These are phyloP conservation scores for Actinomortierella ambigua DNA, from an alignment of 371 early-diverging fungal genomes.

Conservation along the genomic window DNA sequence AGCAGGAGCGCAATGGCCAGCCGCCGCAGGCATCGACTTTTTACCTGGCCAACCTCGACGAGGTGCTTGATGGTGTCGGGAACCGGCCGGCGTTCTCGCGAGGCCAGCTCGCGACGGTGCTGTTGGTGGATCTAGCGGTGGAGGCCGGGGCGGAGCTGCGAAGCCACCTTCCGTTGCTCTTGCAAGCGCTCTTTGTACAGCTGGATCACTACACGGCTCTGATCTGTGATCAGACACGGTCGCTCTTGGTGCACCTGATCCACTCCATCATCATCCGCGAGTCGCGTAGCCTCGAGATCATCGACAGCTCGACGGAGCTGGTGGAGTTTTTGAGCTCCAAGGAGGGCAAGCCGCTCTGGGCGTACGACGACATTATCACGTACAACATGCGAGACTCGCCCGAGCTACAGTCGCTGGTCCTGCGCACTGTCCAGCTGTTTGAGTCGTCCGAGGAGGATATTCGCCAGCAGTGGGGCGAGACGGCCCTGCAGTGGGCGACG, in stretches of 20 bases:
- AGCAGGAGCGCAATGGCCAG: constrained; percentile 50
- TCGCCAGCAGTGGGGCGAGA: constrained; percentile 86
- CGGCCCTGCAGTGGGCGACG: constrained; percentile 90
- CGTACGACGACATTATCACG: constrained; percentile 76
- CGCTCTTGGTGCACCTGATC: constrained; percentile 81
- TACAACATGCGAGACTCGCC: constrained; percentile 55
- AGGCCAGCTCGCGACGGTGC: constrained; percentile 79
- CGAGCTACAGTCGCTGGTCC: constrained; percentile 54
- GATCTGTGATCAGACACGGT: constrained; percentile 81
- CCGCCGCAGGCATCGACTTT: constrained; percentile 32
- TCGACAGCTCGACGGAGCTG: constrained; percentile 62
- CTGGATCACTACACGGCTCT: constrained; percentile 78
- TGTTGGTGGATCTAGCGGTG: constrained; percentile 81
- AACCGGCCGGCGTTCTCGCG: constrained; percentile 77
- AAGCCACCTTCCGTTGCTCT: constrained; percentile 72
- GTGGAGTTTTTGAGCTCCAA: constrained; percentile 65
- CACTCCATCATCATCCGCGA: constrained; percentile 71
- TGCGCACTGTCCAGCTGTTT: constrained; percentile 60
- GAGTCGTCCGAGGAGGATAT: constrained; percentile 67
- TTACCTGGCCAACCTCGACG: constrained; percentile 72
- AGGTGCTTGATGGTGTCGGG: constrained; percentile 65
- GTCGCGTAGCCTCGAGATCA: constrained; percentile 62
- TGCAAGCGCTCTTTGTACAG: constrained; percentile 83
- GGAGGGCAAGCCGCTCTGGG: constrained; percentile 82
- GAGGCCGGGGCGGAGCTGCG: constrained; percentile 75